A percentile compares a stretch with the other conserved stretches of the same genome.
These are phyloP conservation scores for Dentipellis sp. DNA, from an alignment of 768 basidiomycete species.

Conservation along the genomic window DNA sequence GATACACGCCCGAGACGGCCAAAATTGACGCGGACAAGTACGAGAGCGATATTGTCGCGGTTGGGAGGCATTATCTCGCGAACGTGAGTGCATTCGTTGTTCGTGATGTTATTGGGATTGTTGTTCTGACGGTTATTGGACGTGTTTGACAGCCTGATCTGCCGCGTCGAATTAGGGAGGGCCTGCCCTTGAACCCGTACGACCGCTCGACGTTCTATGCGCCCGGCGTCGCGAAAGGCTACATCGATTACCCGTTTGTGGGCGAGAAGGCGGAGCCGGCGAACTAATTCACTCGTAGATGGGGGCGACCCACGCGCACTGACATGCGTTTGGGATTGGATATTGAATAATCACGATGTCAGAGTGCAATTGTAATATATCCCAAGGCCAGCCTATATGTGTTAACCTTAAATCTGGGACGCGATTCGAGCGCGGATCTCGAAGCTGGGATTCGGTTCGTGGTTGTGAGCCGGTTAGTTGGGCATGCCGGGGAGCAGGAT, in stretches of 20 bases:
- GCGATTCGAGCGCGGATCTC: too few relatives aligned
- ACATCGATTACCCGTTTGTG: neutral
- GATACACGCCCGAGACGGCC: slow-evolving; percentile 15
- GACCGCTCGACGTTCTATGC: neutral
- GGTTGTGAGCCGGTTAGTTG: too few relatives aligned
- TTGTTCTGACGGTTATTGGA: neutral
- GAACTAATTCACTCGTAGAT: too few relatives aligned
- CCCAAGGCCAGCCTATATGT: too few relatives aligned
- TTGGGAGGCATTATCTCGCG: neutral
- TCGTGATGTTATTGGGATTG: neutral
- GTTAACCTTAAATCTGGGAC: too few relatives aligned
- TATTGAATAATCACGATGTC: too few relatives aligned
- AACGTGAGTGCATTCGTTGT: neutral
- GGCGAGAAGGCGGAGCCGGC: neutral
- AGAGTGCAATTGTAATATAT: too few relatives aligned
- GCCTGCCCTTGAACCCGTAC: neutral
- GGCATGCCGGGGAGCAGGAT: too few relatives aligned
- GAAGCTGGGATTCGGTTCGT: too few relatives aligned
- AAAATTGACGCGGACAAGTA: slow-evolving; percentile 10
- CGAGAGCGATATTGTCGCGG: neutral
- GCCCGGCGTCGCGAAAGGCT: neutral
- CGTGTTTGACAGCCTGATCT: neutral
- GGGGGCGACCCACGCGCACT: too few relatives aligned
- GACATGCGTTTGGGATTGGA: too few relatives aligned
- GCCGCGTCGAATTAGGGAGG: neutral